Conservation (phyloP, 331 rosid genomes). For the Telfairia occidentalis region DNA sequence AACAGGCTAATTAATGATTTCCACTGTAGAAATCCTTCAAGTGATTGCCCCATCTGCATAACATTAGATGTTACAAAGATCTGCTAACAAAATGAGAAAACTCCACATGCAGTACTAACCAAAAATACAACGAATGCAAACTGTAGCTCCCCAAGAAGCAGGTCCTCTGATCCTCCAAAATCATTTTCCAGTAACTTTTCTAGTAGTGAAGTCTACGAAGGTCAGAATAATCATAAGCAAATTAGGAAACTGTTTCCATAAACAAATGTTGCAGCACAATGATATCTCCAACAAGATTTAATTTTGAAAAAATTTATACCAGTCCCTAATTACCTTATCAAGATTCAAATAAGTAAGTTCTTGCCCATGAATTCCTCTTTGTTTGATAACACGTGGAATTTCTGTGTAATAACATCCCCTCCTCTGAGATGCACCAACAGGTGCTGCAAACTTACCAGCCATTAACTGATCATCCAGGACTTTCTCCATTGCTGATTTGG, state of each 20-base stretch:
- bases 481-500: conserved; percentile 42
- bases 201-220: conserved; percentile 56
- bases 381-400: conserved; percentile 63
- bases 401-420: conserved; percentile 75
- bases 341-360: conserved; percentile 80
- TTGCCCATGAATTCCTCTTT: conserved; percentile 56
- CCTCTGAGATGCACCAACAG: conserved; percentile 30
- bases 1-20: conserved; percentile 69
- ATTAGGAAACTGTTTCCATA: background rate
- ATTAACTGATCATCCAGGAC: conserved; percentile 54
- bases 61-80: conserved; percentile 18
- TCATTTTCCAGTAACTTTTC: conserved; percentile 53
- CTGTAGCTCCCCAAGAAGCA: conserved; percentile 86
- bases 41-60: conserved; percentile 90
- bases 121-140: conserved; percentile 67
- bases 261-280: background rate
- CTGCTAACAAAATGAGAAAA: background rate
- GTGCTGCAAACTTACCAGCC: conserved; percentile 34
- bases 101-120: conserved; percentile 26
- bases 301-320: background rate
- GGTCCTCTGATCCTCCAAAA: conserved; percentile 69
- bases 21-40: conserved; percentile 89
- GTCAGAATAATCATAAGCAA: conserved; percentile 20
- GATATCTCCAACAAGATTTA: background rate
- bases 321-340: conserved; percentile 49